Conservation (phyloP, 345 rosid species). For the Aquilaria yunnanensis region DNA sequence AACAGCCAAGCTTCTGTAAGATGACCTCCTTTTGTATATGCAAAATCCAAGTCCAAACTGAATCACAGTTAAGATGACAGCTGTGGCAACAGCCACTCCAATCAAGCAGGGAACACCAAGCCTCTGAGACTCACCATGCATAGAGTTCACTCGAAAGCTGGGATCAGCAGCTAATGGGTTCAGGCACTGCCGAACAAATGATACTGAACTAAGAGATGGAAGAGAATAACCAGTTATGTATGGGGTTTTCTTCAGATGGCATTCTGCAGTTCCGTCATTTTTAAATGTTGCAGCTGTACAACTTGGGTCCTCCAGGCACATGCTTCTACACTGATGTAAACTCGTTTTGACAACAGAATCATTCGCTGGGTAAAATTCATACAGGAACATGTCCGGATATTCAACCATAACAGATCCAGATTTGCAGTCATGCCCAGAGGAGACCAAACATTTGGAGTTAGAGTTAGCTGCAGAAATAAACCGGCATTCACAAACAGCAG, state of each 20-base stretch:
- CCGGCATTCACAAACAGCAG: slow-evolving; percentile 43
- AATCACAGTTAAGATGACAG: slow-evolving; percentile 32
- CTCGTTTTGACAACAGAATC: slow-evolving; percentile 29
- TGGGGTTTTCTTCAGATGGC: slow-evolving; percentile 36
- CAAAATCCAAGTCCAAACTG: slow-evolving; percentile 43
- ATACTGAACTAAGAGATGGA: slow-evolving; percentile 43
- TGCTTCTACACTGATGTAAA: slow-evolving; percentile 37
- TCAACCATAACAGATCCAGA: slow-evolving; percentile 33
- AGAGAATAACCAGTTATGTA: slow-evolving; percentile 57
- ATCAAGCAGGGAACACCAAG: slow-evolving; percentile 50
- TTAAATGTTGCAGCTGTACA: slow-evolving; percentile 59
- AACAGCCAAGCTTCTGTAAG: slow-evolving; percentile 31
- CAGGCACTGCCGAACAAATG: slow-evolving; percentile 54
- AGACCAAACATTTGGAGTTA: slow-evolving; percentile 40
- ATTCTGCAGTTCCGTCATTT: slow-evolving; percentile 42
- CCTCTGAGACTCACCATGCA: slow-evolving; percentile 14
- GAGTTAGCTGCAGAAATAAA: slow-evolving; percentile 20
- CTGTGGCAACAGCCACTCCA: slow-evolving; percentile 43
- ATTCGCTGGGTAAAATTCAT: slow-evolving; percentile 58
- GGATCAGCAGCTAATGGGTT: slow-evolving; percentile 65
- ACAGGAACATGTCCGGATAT: slow-evolving; percentile 41
- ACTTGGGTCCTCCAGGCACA: slow-evolving; percentile 30
- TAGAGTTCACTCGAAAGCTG: slow-evolving; percentile 13
- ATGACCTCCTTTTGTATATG: slow-evolving; percentile 38
- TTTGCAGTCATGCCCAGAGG: slow-evolving; percentile 28